These are phyloP conservation scores for Flaveria brownii DNA, from an alignment of 129 eudicot genomes.

Conservation along the genomic window DNA sequence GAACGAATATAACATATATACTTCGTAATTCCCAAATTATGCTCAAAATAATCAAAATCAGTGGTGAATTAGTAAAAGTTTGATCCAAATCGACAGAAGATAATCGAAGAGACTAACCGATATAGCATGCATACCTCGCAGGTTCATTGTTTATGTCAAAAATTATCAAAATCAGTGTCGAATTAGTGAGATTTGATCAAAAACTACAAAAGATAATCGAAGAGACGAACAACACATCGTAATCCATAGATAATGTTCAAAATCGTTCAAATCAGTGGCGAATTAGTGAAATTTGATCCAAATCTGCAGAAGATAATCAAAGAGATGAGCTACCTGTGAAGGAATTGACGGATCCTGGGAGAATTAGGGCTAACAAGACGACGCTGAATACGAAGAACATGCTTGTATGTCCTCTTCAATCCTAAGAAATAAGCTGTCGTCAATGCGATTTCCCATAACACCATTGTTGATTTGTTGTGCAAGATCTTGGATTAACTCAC, in stretches of 20 bases:
- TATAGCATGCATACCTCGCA: too few species aligned
- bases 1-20: too few species aligned
- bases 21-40: not conserved
- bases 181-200: not conserved
- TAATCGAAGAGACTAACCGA: slow-evolving; percentile 36
- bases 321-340: slow-evolving; percentile 49
- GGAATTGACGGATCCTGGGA: slow-evolving; percentile 63
- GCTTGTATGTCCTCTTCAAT: slow-evolving; percentile 63
- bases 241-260: not conserved
- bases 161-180: not conserved
- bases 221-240: not conserved
- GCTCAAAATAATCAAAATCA: slow-evolving; percentile 6
- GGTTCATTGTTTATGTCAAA: not conserved
- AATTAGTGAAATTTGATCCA: not conserved
- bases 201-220: not conserved
- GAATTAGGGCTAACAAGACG: slow-evolving; percentile 60
- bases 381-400: slow-evolving; percentile 65
- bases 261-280: not conserved
- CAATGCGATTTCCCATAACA: slow-evolving; percentile 86
- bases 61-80: not conserved
- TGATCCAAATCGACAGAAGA: not conserved
- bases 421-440: slow-evolving; percentile 90
- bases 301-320: not conserved
- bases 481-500: not conserved
- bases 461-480: slow-evolving; percentile 46